A percentile compares a stretch with the other conserved stretches of the same genome.
These are phyloP conservation scores for Stylonectria norvegica DNA, from an alignment of 2,329 filamentous ascomycete genomes.

Conservation along the genomic window DNA sequence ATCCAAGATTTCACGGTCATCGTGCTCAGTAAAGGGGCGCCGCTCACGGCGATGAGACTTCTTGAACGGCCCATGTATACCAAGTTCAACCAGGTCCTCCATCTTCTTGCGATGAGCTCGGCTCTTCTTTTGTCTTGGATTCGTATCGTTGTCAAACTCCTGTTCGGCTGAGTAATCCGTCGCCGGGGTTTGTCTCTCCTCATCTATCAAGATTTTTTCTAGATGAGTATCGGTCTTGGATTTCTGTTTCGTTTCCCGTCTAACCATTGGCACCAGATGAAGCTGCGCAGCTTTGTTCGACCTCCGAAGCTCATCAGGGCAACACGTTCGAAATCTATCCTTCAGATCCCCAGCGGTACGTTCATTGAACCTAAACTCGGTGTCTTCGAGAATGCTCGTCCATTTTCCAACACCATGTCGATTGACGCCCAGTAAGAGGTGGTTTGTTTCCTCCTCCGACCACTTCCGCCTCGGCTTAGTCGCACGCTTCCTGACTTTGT, in stretches of 20 bases:
- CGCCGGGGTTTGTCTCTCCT: too few species aligned
- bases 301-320: slow-evolving; percentile 56
- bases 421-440: slow-evolving; percentile 58
- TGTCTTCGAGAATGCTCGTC: slow-evolving; percentile 61
- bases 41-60: slow-evolving; percentile 59
- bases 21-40: slow-evolving; percentile 58
- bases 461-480: slow-evolving; percentile 60
- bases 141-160: not conserved
- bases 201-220: slow-evolving; percentile 55
- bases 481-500: slow-evolving; percentile 50
- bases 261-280: slow-evolving; percentile 19
- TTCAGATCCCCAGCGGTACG: slow-evolving; percentile 62
- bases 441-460: slow-evolving; percentile 63
- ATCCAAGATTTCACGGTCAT: slow-evolving; percentile 59
- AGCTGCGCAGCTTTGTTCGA: slow-evolving; percentile 32
- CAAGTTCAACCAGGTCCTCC: slow-evolving; percentile 54
- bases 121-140: not conserved
- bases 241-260: slow-evolving; percentile 34
- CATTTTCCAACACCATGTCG: slow-evolving; percentile 63
- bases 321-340: slow-evolving; percentile 64
- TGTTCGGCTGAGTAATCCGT: too few species aligned
- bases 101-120: slow-evolving; percentile 52
- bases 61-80: slow-evolving; percentile 60
- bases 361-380: slow-evolving; percentile 57
- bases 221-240: slow-evolving; percentile 48